Evolutionary conservation across 192 early-diverging fungal species (phyloP).

Genomic region (Mortierella hygrophila): DNA sequence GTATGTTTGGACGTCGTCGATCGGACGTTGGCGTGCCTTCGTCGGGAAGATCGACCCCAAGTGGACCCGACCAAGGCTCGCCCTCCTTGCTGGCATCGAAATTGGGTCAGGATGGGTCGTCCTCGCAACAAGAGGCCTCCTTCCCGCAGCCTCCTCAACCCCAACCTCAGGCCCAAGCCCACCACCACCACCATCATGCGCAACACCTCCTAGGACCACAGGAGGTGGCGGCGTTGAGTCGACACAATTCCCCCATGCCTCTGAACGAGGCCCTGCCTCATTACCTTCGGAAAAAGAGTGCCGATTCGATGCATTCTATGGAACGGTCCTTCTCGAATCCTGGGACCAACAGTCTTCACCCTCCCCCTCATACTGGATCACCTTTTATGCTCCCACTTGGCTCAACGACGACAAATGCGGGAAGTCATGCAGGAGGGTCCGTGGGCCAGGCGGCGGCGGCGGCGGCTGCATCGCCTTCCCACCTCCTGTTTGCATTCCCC

Average conservation of each 20-base stretch:
- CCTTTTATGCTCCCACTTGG: slow-evolving; percentile 22
- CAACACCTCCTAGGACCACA: slow-evolving; percentile 16
- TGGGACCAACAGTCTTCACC: slow-evolving; percentile 13
- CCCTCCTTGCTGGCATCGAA: neutral
- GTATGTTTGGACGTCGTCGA: slow-evolving; percentile 31
- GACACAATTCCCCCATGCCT: slow-evolving; percentile 25
- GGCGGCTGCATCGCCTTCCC: slow-evolving; percentile 13
- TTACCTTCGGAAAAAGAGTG: slow-evolving; percentile 26
- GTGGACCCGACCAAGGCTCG: neutral
- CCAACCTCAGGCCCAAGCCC: neutral
- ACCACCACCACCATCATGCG: neutral
- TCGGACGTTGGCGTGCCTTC: slow-evolving; percentile 15
- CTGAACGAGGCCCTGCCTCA: slow-evolving; percentile 14
- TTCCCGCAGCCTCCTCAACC: slow-evolving; percentile 10
- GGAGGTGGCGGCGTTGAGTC: slow-evolving; percentile 27
- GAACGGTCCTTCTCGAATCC: slow-evolving; percentile 41
- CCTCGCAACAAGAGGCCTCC: slow-evolving; percentile 24
- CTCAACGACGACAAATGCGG: neutral
- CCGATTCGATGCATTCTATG: slow-evolving; percentile 25
- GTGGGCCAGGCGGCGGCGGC: neutral
- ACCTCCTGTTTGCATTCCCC: slow-evolving; percentile 23
- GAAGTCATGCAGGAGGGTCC: neutral
- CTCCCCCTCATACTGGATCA: slow-evolving; percentile 13
- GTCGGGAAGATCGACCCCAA: slow-evolving; percentile 27
- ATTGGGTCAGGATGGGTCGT: neutral